Base-by-base conservation (phyloP, 2,329 filamentous ascomycete genomes). In the Mariannaea elegans region DNA sequence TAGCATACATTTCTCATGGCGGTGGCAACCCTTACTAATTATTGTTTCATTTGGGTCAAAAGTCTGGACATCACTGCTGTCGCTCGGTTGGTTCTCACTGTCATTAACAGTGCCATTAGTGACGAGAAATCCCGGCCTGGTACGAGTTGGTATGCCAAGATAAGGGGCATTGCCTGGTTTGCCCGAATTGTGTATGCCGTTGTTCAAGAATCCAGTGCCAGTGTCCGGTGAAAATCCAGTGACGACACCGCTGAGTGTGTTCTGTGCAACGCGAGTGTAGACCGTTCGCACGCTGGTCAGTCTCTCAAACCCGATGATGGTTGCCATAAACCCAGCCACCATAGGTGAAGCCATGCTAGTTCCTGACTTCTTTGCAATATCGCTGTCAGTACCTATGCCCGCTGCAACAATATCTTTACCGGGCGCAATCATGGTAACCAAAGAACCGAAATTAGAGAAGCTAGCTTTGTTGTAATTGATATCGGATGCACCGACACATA, bases 271-370 rank as follows among this genome's bases (percentile, higher is more conserved):
- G 1, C 54, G 38, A 5, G 42, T 29, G 7, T 16, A 50, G 12
- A 56, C 34, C 4, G 18, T 18, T 3, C 50, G 18, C 1, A n/a
- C 54, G n/a, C 50, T 34, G 16, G 36, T 36, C 10, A 53, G 39
- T 14, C 21, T 38, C 31, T 56, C 13, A 14, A 24, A 38, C 8
- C 18, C 23, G 5, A 56, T 36, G 6, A 44, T 27, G 7, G 50
- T 56, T 7, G 54, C 54, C 29, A 56, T 56, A 14, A 34, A 27
- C 2, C 46, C 54, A 21, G 54, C 46, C 1, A 56, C 54, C 5
- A 18, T 13, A 56, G 46, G 54, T 12, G 19, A 3, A 6, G 46
- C 46, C 54, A 45, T 50, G 29, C 54, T 56, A 14, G 46, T 56
- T 16, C 53, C 53, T 14, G 41, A 44, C n/a, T 24, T 16, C 42